Base-by-base conservation (phyloP, 345 rosid species). In the Turnera subulata region DNA sequence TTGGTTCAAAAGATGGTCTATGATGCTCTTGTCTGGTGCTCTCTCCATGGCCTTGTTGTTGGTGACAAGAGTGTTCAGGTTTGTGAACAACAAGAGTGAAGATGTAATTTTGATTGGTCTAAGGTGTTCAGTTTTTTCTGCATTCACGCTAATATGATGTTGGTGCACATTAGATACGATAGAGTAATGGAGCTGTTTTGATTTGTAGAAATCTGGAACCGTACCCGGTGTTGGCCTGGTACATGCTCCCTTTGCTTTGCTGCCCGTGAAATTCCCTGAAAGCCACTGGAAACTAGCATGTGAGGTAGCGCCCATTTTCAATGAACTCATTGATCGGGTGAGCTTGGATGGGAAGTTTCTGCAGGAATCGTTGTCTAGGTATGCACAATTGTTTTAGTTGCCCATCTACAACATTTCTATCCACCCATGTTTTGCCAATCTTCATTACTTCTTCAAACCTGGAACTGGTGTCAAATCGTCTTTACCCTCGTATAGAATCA, bases 11-110 rank as follows among this genome's bases (percentile, higher is more conserved):
- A 82, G 66, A 64, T 94, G 78, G 85, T 76, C 44, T 82, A 73
- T 52, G 99, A 94, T 78, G 90, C 95, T 73, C 96, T 93, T 58
- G 99, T 94, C 52, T 90, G 99, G 99, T 65, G 84, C 71, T 88
- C 99, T 60, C 96, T 90, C 69, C 85, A 85, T 55, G 99, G 99
- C 9, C 91, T 94, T 68, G 82, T 93, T 61, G 95, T 85, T 25
- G 99, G 95, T 49, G 96, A 94, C 78, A 82, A 72, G 66, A 74
- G 59, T 70, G 66, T 69, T 61, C 76, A 84, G 85, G 99, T 88
- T 18, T 14, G 56, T 61, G 56, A 0, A 14, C 37, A 56, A 50
- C 24, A 15, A 23, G n/a, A n/a, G n/a, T n/a, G n/a, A n/a, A n/a
- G n/a, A n/a, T n/a, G n/a, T n/a, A n/a, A n/a, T n/a, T n/a, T n/a